Base-by-base conservation (phyloP, 805 yeast species). In the Lipomyces lipofer region DNA sequence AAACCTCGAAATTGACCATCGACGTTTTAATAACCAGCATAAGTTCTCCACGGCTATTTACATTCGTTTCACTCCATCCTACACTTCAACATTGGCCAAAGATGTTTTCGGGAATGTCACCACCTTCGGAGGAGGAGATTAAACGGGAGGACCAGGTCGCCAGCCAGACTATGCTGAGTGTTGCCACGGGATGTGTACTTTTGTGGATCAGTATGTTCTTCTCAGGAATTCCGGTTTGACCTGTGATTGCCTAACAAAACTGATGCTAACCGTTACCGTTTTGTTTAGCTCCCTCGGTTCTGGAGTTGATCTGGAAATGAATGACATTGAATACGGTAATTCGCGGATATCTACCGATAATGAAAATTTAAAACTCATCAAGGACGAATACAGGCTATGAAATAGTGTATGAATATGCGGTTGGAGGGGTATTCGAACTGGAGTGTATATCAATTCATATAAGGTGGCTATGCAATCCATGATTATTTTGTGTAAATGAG, bases 51-150 rank as follows among this genome's bases (percentile, higher is more conserved):
- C 47, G 3, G 15, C 2, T 22, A 10, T 12, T 21, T n/a, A 7
- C 10, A 10, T 30, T 21, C 27, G 15, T 25, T 36, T 28, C 40
- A 51, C 4, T 53, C 43, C 51, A 36, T 51, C 44, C 40, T 52
- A 24, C n/a, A 5, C 19, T 44, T 5, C 27, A 28, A 21, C 12
- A 32, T n/a, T 24, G 13, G 17, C 9, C 49, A 51, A 60, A 29
- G 43, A 71, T 72, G 74, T 70, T 70, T 55, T 72, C 73, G 54
- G 74, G 70, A 51, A 63, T 64, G 43, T 70, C 69, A 22, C 72
- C 72, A 43, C 73, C 73, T 29, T 62, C 70, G 46, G 67, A 68
- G 49, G 75, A 71, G 52, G 74, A 71, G 60, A 65, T 73, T 43
- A 62, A 65, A 27, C 64, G 63, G 22, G 67, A 62, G 59, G 65